Evolutionary conservation across 805 yeast species (phyloP), one percentile per base, ranked within the genome.

Genomic region (Candida easanensis): DNA sequence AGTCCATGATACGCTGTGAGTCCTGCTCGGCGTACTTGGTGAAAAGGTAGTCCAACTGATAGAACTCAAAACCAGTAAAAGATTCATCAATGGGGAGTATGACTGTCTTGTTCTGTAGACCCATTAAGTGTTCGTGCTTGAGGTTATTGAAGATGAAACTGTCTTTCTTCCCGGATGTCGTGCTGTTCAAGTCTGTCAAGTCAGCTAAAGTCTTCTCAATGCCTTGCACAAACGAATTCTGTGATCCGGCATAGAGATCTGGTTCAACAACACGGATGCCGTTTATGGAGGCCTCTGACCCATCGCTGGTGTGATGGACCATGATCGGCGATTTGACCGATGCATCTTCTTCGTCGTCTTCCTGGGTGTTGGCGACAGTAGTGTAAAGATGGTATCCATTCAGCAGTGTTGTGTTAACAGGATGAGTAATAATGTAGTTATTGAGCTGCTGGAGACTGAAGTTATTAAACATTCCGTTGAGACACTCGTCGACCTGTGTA

Each of bases 191-290:
- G 21, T 57, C 45, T 37, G 64, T 64, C 54, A 63, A 64, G 25
- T 53, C 28, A 13, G 69, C 66, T 1, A 84, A 49, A 10, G 74
- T 52, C 15, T 64, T 53, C 43, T 77, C 78, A 2, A 84, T 68
- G 1, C 85, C 88, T 45, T 84, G 88, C 11, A 88, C 77, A 22
- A 75, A 76, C 0, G 90, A 77, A 51, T 79, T 71, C 53, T 82
- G 86, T 35, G 79, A 76, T 39, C 71, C 70, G 2, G 93, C 88
- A 39, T 60, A 63, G 20, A 79, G 58, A 55, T 84, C 83, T 1
- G 71, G 62, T 19, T 79, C 84, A 1, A 82, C 70, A 4, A 84
- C 76, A n/a, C 67, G 62, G 0, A 76, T 62, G 4, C 61, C 58
- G 43, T 73, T 74, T 34, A 78, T 70, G 16, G 69, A 40, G 33